Conservation (phyloP, 805 yeast species). For the Candida namnaoensis region DNA sequence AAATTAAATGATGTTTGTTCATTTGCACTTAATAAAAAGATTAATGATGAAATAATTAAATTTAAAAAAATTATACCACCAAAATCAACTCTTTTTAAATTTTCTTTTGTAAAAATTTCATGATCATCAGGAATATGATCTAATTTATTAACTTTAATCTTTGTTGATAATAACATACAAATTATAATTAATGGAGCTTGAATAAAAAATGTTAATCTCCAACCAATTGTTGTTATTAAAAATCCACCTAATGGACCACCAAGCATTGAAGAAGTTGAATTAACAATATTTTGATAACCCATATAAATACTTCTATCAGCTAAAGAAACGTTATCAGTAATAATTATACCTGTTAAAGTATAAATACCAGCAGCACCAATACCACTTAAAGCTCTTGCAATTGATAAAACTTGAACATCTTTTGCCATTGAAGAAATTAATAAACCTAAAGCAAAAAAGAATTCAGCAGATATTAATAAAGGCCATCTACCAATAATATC, state of each 20-base stretch:
- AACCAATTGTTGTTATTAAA: constrained; percentile 28
- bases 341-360: constrained; percentile 40
- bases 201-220: constrained; percentile 34
- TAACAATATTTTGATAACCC: constrained; percentile 36
- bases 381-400: constrained; percentile 49
- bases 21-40: constrained; percentile 24
- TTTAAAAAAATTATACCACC: constrained; percentile 30
- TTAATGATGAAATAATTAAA: constrained; percentile 22
- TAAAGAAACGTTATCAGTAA: constrained; percentile 47
- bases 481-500: constrained; percentile 53
- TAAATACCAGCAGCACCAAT: constrained; percentile 51
- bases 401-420: constrained; percentile 33
- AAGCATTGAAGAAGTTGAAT: constrained; percentile 29
- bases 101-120: constrained; percentile 21
- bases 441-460: constrained; percentile 36
- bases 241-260: constrained; percentile 37
- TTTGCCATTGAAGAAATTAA: constrained; percentile 30
- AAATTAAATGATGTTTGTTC: constrained; percentile 7
- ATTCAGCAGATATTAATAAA: constrained; percentile 33
- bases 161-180: constrained; percentile 18
- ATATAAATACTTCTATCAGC: constrained; percentile 44
- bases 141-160: constrained; percentile 24
- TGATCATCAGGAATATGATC: constrained; percentile 18
- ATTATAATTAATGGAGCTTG: constrained; percentile 29
- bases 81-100: constrained; percentile 28